Evolutionary conservation across 169 alveolate genomes (phyloP).

Genomic region (Eimeria tenella): DNA sequence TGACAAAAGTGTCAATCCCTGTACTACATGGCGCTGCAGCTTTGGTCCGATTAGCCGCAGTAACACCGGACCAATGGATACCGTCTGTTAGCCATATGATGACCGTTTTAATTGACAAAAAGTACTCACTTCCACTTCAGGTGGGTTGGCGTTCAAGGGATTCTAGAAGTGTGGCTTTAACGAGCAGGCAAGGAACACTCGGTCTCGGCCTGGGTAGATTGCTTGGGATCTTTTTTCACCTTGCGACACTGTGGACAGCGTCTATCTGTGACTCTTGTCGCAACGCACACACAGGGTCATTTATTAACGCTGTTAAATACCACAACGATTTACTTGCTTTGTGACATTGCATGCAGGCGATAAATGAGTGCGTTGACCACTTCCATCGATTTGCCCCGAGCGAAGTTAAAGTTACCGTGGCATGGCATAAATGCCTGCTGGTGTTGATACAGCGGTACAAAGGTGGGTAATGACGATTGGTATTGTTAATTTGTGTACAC

Average conservation of each 20-base stretch:
- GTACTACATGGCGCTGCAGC: slow-evolving; percentile 95
- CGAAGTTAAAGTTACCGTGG: slow-evolving; percentile 89
- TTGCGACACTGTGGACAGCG: slow-evolving; percentile 22
- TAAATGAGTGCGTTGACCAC: slow-evolving; percentile 86
- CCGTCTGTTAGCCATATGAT: slow-evolving; percentile 84
- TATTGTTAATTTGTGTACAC: not conserved
- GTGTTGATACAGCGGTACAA: slow-evolving; percentile 88
- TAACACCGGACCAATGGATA: slow-evolving; percentile 75
- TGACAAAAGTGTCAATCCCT: slow-evolving; percentile 90
- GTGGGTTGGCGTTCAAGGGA: slow-evolving; percentile 11
- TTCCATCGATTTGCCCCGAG: slow-evolving; percentile 87
- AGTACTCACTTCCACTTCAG: slow-evolving; percentile 81
- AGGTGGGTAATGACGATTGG: slow-evolving; percentile 20
- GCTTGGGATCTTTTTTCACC: slow-evolving; percentile 42
- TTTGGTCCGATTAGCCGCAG: slow-evolving; percentile 89
- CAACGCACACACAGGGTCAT: slow-evolving; percentile 83
- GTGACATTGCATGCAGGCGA: slow-evolving; percentile 81
- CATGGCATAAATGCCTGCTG: slow-evolving; percentile 94
- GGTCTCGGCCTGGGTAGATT: slow-evolving; percentile 5
- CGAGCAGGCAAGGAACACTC: slow-evolving; percentile 46
- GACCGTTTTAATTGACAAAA: slow-evolving; percentile 92
- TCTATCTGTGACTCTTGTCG: slow-evolving; percentile 42
- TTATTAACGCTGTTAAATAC: slow-evolving; percentile 83
- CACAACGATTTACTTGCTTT: not conserved
- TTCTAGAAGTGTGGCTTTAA: not conserved